Percentiles rank a stretch among this genome's conserved stretches.
Conservation (phyloP, 2,329 filamentous ascomycete genomes). For the Verticillium tricorpus region DNA sequence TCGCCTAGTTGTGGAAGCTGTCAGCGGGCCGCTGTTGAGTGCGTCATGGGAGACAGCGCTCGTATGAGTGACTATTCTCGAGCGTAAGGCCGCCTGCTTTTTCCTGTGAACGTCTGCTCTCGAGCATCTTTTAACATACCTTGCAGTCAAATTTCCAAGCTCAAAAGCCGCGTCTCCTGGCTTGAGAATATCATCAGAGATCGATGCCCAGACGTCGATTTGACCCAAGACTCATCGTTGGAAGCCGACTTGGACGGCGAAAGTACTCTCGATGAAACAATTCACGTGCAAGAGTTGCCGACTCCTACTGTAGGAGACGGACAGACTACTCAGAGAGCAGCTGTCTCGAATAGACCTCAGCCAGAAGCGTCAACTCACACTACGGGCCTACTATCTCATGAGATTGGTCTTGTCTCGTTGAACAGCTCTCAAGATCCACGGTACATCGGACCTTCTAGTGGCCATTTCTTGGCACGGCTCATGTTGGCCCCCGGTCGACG, state of each 20-base stretch:
- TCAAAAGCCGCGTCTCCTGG: conserved; percentile 39
- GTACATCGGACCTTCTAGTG: conserved; percentile 53
- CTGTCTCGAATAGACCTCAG: not conserved
- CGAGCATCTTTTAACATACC: not conserved
- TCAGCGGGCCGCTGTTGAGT: conserved; percentile 32
- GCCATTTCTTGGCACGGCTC: conserved; percentile 47
- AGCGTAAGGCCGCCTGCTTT: conserved; percentile 24
- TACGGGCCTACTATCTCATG: conserved; percentile 32
- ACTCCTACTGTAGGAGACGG: not conserved
- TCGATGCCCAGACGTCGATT: conserved; percentile 36
- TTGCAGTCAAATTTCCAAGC: conserved; percentile 19
- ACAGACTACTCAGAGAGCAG: not conserved
- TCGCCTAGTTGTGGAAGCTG: conserved; percentile 38
- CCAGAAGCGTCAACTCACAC: conserved; percentile 10
- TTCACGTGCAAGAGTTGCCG: not conserved
- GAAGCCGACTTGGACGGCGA: not conserved
- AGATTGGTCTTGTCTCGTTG: conserved; percentile 48
- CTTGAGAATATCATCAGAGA: conserved; percentile 38
- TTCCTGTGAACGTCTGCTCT: not conserved
- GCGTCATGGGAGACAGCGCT: conserved; percentile 38
- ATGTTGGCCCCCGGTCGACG: conserved; percentile 34
- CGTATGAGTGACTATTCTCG: conserved; percentile 34
- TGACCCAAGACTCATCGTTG: conserved; percentile 15
- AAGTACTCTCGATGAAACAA: not conserved
- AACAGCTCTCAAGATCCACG: conserved; percentile 40